A percentile compares a stretch with the other conserved stretches of the same genome.
These are phyloP conservation scores for Volvox carteri DNA, from an alignment of 163 green algal species.

Conservation along the genomic window DNA sequence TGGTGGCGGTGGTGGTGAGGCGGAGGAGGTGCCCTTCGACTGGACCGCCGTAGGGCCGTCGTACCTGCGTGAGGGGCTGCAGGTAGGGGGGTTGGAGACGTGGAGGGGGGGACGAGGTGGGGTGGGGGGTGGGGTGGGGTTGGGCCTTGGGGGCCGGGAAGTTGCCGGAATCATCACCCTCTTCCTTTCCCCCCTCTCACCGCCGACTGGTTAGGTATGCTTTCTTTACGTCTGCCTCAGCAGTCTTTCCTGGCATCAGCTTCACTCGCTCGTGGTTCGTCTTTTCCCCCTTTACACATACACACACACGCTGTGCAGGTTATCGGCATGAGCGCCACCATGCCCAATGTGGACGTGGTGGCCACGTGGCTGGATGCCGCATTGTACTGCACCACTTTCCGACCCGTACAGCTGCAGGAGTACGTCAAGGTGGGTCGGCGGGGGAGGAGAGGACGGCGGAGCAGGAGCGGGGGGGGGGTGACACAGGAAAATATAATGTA, in stretches of 20 bases:
- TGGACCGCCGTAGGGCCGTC: slow-evolving; percentile 14
- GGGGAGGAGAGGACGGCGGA: not conserved
- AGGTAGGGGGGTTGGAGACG: slow-evolving; percentile 49
- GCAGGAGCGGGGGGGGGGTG: too few relatives aligned
- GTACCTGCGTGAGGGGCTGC: slow-evolving; percentile 49
- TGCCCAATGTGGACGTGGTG: slow-evolving; percentile 88
- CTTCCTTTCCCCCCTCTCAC: too few relatives aligned
- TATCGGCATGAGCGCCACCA: slow-evolving; percentile 96
- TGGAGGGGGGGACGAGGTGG: too few relatives aligned
- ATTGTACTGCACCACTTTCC: slow-evolving; percentile 90
- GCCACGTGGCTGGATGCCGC: slow-evolving; percentile 91
- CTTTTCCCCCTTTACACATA: not conserved
- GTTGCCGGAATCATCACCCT: too few relatives aligned
- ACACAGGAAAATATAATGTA: too few relatives aligned
- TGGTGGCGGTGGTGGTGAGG: not conserved
- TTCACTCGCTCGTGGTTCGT: too few relatives aligned
- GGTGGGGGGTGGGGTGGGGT: too few relatives aligned
- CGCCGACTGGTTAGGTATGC: too few relatives aligned
- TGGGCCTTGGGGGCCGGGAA: too few relatives aligned
- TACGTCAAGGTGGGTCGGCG: slow-evolving; percentile 77
- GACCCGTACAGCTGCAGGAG: slow-evolving; percentile 87
- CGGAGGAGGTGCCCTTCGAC: slow-evolving; percentile 46
- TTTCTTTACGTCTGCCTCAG: too few relatives aligned
- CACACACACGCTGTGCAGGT: slow-evolving; percentile 80
- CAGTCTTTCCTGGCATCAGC: too few relatives aligned